A percentile compares a stretch with the other conserved stretches of the same genome.
Evolutionary conservation across 495 filamentous ascomycete genomes (phyloP).

Genomic region (Lichenothelia convexa): DNA sequence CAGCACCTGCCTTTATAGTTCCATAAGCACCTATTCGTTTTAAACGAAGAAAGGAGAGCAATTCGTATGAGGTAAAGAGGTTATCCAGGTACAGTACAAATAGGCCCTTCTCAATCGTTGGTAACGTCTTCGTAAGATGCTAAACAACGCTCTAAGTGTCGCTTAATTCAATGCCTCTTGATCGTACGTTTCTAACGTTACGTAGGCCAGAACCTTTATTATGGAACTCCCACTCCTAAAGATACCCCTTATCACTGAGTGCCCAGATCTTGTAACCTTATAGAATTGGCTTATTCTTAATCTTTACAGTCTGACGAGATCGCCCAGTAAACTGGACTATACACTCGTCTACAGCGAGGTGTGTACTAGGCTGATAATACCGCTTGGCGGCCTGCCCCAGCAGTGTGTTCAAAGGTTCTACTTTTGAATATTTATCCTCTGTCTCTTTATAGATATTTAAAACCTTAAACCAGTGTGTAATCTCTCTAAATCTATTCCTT

Average conservation of each 20-base stretch:
- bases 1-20: background rate
- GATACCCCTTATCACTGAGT: conserved; percentile 1
- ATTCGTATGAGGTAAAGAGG: background rate
- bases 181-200: too few relatives aligned
- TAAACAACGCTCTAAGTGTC: too few relatives aligned
- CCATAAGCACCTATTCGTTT: background rate
- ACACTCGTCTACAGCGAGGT: conserved; percentile 3
- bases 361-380: background rate
- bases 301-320: conserved; percentile 2
- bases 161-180: too few relatives aligned
- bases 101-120: too few relatives aligned
- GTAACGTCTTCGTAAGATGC: too few relatives aligned
- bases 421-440: background rate
- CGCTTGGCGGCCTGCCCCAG: background rate
- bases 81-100: background rate
- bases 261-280: conserved; percentile 3
- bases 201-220: too few relatives aligned
- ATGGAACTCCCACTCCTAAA: conserved; percentile 1
- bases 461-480: background rate
- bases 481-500: background rate
- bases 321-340: conserved; percentile 1
- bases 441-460: background rate
- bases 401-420: background rate
- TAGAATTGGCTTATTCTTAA: conserved; percentile 1
- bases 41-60: background rate